Evolutionary conservation across 495 filamentous ascomycete species (phyloP).

Genomic region (Aspergillus wentii): DNA sequence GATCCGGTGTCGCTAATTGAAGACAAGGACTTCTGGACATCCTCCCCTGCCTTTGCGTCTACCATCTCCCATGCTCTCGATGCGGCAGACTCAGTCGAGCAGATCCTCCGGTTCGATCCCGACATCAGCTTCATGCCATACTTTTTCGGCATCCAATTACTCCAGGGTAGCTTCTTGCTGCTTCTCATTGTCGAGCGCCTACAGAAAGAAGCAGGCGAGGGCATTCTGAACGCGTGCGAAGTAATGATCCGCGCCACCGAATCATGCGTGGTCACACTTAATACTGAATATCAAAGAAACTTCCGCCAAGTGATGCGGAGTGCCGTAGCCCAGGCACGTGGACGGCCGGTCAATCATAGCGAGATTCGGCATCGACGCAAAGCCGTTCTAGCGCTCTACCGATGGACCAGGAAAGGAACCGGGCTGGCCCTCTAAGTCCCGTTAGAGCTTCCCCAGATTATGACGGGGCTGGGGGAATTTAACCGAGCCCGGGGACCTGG

Average conservation of each 20-base stretch:
- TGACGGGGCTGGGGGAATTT: neutral
- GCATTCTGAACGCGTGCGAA: conserved; percentile 78
- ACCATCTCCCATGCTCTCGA: conserved; percentile 76
- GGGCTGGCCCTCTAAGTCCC: conserved; percentile 62
- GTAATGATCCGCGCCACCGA: conserved; percentile 83
- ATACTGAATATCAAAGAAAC: conserved; percentile 82
- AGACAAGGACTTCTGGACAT: conserved; percentile 86
- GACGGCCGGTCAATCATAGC: conserved; percentile 67
- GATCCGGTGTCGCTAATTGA: conserved; percentile 81
- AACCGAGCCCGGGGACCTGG: neutral
- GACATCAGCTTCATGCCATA: conserved; percentile 87
- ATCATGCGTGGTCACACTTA: conserved; percentile 78
- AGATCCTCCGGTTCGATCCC: conserved; percentile 80
- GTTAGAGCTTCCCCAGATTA: neutral
- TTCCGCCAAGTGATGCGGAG: conserved; percentile 82
- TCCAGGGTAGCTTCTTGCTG: conserved; percentile 78
- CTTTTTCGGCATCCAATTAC: conserved; percentile 81
- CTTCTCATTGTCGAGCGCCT: conserved; percentile 79
- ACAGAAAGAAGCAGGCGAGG: conserved; percentile 72
- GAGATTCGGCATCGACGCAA: conserved; percentile 71
- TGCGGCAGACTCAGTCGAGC: conserved; percentile 74
- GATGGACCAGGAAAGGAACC: conserved; percentile 77
- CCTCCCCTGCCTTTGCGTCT: conserved; percentile 73
- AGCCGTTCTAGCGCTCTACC: conserved; percentile 68
- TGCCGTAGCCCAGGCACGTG: conserved; percentile 71